A percentile compares a stretch with the other conserved stretches of the same genome.
Conservation (phyloP, 306 rosid species). For the Gillenia trifoliata region DNA sequence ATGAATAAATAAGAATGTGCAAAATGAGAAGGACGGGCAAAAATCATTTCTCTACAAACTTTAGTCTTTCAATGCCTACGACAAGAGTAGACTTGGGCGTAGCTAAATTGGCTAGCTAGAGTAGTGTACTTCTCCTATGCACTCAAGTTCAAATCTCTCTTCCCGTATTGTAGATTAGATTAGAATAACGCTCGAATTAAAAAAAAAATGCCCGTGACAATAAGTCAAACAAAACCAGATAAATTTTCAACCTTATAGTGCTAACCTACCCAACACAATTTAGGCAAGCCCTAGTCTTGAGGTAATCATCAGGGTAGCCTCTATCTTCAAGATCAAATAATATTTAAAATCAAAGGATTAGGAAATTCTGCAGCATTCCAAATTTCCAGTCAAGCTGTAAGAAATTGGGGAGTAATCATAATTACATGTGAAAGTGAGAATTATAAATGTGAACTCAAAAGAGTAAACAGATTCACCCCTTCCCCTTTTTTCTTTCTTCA, state of each 20-base stretch:
- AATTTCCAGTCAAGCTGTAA: not conserved
- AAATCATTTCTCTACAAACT: too few relatives aligned
- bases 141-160: too few relatives aligned
- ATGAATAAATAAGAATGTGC: too few relatives aligned
- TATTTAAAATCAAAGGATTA: not conserved
- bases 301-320: not conserved
- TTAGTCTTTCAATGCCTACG: not conserved
- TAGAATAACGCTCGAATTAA: too few relatives aligned
- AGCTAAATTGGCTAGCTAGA: too few relatives aligned
- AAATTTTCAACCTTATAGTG: slow-evolving; percentile 4
- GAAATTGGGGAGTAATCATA: not conserved
- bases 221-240: not conserved
- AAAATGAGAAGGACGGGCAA: not conserved
- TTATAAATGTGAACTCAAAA: slow-evolving; percentile 4
- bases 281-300: not conserved
- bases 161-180: too few relatives aligned
- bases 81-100: not conserved
- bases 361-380: not conserved
- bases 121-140: too few relatives aligned
- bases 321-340: not conserved
- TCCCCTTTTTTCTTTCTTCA: not conserved
- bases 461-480: not conserved
- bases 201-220: not conserved
- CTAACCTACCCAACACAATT: not conserved
- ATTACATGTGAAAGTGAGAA: not conserved